Evolutionary conservation across 495 filamentous ascomycete genomes (phyloP).

Genomic region (Trypethelium eluteriae): DNA sequence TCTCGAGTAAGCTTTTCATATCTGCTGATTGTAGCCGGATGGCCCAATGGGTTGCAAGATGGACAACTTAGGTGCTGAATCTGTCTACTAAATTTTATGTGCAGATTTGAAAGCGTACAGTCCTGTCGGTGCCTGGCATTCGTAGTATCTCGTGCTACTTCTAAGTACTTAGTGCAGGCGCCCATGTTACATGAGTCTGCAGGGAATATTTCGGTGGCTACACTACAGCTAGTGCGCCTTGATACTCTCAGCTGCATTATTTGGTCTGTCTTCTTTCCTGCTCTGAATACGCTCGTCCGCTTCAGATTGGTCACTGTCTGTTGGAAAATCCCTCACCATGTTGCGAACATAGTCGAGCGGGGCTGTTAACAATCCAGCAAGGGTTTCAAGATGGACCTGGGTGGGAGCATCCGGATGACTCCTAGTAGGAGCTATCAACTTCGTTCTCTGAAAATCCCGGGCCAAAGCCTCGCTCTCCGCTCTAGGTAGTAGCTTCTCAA

Average conservation of each 20-base stretch:
- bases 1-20: too few species aligned
- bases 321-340: background rate
- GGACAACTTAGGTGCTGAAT: too few species aligned
- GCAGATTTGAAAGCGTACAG: background rate
- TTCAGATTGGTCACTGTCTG: background rate
- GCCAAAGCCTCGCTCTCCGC: conserved; percentile 13
- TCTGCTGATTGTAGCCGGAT: too few species aligned
- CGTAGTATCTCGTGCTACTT: background rate
- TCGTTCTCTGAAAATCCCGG: conserved; percentile 11
- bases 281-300: background rate
- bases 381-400: conserved; percentile 10
- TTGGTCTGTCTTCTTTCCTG: background rate
- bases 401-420: conserved; percentile 16
- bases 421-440: conserved; percentile 11
- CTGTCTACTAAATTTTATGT: background rate
- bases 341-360: conserved; percentile 13
- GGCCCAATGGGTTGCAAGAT: too few species aligned
- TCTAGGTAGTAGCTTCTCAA: conserved; percentile 13
- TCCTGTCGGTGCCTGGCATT: background rate
- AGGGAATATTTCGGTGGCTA: background rate
- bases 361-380: conserved; percentile 6
- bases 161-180: background rate
- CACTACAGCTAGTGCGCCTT: background rate
- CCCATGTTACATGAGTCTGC: background rate
- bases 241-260: background rate